Conservation (phyloP, 768 basidiomycete species). For the Russula ochroleuca region DNA sequence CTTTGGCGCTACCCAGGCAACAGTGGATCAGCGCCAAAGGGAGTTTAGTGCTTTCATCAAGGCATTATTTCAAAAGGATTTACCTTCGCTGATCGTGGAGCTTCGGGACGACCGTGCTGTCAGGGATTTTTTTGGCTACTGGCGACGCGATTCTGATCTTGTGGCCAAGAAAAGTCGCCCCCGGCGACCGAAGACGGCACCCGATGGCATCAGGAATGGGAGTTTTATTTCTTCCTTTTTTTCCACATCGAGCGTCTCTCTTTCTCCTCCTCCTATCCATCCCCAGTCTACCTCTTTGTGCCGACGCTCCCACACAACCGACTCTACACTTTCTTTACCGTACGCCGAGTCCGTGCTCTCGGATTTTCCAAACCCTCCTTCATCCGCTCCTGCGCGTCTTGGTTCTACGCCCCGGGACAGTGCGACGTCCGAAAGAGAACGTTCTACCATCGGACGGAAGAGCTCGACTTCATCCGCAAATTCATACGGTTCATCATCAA, state of each 20-base stretch:
- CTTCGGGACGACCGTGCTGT: conserved; percentile 54
- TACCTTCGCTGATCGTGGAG: conserved; percentile 64
- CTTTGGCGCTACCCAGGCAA: conserved; percentile 66
- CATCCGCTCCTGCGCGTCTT: conserved; percentile 12
- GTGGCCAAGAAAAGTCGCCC: conserved; percentile 39
- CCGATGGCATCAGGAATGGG: conserved; percentile 34
- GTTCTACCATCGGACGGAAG: neutral
- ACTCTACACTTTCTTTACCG: conserved; percentile 7
- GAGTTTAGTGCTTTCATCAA: conserved; percentile 59
- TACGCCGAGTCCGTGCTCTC: conserved; percentile 10
- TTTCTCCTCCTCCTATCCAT: conserved; percentile 29
- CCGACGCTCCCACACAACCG: neutral
- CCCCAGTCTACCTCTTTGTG: conserved; percentile 14
- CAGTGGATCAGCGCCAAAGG: conserved; percentile 54
- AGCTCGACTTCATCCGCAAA: neutral
- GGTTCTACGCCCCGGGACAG: neutral
- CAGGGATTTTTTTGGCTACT: conserved; percentile 74
- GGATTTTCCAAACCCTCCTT: neutral
- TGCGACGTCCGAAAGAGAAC: conserved; percentile 8
- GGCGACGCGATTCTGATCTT: conserved; percentile 68
- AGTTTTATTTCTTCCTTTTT: conserved; percentile 60
- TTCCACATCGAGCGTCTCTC: conserved; percentile 40
- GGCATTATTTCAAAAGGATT: conserved; percentile 53
- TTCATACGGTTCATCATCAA: neutral
- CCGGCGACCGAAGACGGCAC: conserved; percentile 24